Conservation (phyloP, 2,329 filamentous ascomycete species). For the Pseudogymnoascus sp. region DNA sequence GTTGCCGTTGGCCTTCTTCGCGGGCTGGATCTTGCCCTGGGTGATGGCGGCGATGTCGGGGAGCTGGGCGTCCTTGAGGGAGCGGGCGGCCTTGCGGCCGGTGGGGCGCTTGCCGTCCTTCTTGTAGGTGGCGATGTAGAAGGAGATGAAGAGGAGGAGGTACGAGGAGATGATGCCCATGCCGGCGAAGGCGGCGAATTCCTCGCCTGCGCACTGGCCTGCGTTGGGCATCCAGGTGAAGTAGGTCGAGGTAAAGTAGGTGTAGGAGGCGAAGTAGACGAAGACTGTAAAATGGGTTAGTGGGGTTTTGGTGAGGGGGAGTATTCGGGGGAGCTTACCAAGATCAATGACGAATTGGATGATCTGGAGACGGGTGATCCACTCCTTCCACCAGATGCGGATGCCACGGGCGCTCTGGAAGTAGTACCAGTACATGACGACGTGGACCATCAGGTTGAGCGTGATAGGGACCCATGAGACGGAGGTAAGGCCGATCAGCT, state of each 20-base stretch:
- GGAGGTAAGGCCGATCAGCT: conserved; percentile 84
- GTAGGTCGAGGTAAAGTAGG: conserved; percentile 92
- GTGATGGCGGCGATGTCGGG: conserved; percentile 27
- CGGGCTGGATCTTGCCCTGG: conserved; percentile 37
- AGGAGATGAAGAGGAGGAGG: conserved; percentile 95
- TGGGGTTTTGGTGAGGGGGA: conserved; percentile 8
- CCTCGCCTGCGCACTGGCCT: conserved; percentile 86
- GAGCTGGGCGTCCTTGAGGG: conserved; percentile 34
- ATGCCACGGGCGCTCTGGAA: conserved; percentile 96
- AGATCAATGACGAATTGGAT: conserved; percentile 95
- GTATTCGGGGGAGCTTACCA: conserved; percentile 46
- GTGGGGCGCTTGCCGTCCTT: conserved; percentile 73
- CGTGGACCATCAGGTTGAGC: conserved; percentile 88
- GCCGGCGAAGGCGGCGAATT: conserved; percentile 89
- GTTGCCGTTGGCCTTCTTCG: conserved; percentile 40
- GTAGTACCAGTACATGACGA: conserved; percentile 99
- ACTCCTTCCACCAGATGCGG: conserved; percentile 99
- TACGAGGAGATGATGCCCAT: conserved; percentile 91
- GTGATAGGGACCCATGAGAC: conserved; percentile 94
- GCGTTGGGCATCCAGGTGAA: conserved; percentile 75
- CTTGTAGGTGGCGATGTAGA: conserved; percentile 96
- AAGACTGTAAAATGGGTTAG: conserved; percentile 58
- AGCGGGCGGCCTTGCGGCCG: conserved; percentile 63
- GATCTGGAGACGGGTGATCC: conserved; percentile 96
- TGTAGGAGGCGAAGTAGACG: conserved; percentile 98